Evolutionary conservation across 2,329 filamentous ascomycete species (phyloP).

Genomic region (Simplicillium aogashimaense): DNA sequence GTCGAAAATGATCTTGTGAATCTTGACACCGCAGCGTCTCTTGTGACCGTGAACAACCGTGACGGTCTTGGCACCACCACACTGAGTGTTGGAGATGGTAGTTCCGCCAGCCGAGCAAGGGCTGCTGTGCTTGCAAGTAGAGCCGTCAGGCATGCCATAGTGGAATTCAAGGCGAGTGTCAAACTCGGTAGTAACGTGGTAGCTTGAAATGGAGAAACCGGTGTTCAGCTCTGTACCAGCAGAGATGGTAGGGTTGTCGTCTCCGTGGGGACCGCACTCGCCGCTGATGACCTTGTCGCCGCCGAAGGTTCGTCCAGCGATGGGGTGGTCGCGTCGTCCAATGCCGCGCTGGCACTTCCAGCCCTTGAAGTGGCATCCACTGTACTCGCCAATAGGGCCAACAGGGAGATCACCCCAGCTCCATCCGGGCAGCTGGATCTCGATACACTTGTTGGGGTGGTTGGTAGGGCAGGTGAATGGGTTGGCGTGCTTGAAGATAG

Average conservation of each 20-base stretch:
- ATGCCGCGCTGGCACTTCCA: slow-evolving; percentile 56
- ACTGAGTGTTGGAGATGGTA: slow-evolving; percentile 73
- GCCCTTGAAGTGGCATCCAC: slow-evolving; percentile 64
- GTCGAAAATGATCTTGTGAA: slow-evolving; percentile 70
- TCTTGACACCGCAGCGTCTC: slow-evolving; percentile 60
- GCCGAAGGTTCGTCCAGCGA: slow-evolving; percentile 40
- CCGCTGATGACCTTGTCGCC: slow-evolving; percentile 53
- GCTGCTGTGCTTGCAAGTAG: slow-evolving; percentile 68
- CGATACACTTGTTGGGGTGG: slow-evolving; percentile 66
- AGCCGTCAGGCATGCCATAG: slow-evolving; percentile 78
- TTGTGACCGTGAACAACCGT: slow-evolving; percentile 52
- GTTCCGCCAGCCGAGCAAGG: slow-evolving; percentile 59
- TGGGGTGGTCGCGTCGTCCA: slow-evolving; percentile 43
- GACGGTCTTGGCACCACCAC: slow-evolving; percentile 80
- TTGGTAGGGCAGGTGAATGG: slow-evolving; percentile 60
- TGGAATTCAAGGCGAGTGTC: slow-evolving; percentile 76
- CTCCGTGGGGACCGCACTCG: slow-evolving; percentile 29
- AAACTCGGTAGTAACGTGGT: slow-evolving; percentile 65
- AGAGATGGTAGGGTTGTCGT: slow-evolving; percentile 22
- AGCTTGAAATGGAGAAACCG: slow-evolving; percentile 62
- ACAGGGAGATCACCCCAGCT: slow-evolving; percentile 55
- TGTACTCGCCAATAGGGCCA: slow-evolving; percentile 56
- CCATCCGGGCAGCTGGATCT: slow-evolving; percentile 61
- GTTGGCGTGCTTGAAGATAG: slow-evolving; percentile 18
- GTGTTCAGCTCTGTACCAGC: slow-evolving; percentile 22